Evolutionary conservation across 345 rosid genomes (phyloP).

Genomic region (Euphorbia lathyris): DNA sequence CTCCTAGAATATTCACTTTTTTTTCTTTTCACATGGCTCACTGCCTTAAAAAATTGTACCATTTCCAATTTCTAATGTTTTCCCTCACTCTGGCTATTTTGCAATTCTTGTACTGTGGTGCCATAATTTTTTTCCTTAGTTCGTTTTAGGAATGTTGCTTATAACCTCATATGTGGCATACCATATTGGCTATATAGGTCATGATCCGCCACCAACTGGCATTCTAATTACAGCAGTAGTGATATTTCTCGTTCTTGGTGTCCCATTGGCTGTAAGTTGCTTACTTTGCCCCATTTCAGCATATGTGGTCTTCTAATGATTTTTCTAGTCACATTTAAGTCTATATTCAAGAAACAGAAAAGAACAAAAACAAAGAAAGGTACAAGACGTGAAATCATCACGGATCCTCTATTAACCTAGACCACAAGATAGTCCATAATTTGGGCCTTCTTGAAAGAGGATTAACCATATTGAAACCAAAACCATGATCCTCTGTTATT

Average conservation of each 20-base stretch:
- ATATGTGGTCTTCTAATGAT: conserved; percentile 9
- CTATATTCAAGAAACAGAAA: neutral
- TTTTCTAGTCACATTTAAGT: neutral
- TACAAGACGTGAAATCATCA: neutral
- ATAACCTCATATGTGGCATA: conserved; percentile 53
- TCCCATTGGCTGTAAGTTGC: conserved; percentile 87
- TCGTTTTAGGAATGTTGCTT: conserved; percentile 88
- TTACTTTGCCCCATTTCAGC: conserved; percentile 13
- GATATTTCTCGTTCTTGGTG: conserved; percentile 71
- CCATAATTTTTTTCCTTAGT: conserved; percentile 13
- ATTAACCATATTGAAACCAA: too few relatives aligned
- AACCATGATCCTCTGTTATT: too few relatives aligned
- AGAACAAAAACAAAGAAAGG: neutral
- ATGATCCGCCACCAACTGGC: conserved; percentile 62
- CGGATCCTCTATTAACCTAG: conserved; percentile 1
- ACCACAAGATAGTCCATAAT: too few relatives aligned
- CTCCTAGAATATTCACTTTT: neutral
- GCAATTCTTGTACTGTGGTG: conserved; percentile 24
- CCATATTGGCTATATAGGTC: conserved; percentile 53
- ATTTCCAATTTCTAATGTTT: conserved; percentile 3
- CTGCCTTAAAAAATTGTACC: neutral
- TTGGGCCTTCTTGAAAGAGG: too few relatives aligned
- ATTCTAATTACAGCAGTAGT: conserved; percentile 60
- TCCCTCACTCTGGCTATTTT: conserved; percentile 35
- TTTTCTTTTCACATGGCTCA: neutral